Evolutionary conservation across 352 stramenopile species (phyloP), one percentile per base, ranked within the genome.

Genomic region (Phytophthora vignae): DNA sequence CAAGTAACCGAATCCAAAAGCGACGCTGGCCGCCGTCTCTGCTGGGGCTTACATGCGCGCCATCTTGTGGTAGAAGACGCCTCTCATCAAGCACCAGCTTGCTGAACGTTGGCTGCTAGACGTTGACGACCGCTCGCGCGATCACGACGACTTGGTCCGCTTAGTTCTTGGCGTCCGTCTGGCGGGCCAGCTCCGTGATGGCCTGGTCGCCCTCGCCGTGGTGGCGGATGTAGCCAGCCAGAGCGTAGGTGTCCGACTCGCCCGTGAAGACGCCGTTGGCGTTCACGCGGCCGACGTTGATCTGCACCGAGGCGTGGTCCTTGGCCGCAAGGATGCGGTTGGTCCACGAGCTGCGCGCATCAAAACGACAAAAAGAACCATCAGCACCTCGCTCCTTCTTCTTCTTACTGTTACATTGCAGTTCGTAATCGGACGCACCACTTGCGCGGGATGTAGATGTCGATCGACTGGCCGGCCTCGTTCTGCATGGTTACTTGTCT

Each of bases 391-490:
- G 1, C 25, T 33, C 48, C 4, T 17, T 17, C 11, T 46, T n/a
- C 38, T n/a, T 46, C 6, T 31, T 8, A 3, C 36, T 44, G 31
- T 3, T 44, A n/a, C 10, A 21, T 7, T 21, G 12, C 3, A 31
- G 11, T 55, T 21, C 3, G 27, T 3, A 31, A 3, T 31, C 27
- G 14, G 5, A 88, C 88, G 70, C 71, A 96, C 89, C 97, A 99
- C 84, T 99, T 99, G 85, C 97, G 92, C 69, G 97, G 97, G 85
- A 99, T 98, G 88, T 99, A 99, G 76, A 99, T 97, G 76, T 99
- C 97, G 62, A 99, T 98, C 82, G 97, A 98, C 77, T 99, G 87
- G 87, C 97, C 97, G 76, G 81, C 79, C 82, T 99, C 96, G 97
- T 99, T 99, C 88, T 99, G 97, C 97, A 99, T 99, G 74, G 81